Conservation (phyloP, 2,329 filamentous ascomycete species). For the Neonectria neomacrospora region DNA sequence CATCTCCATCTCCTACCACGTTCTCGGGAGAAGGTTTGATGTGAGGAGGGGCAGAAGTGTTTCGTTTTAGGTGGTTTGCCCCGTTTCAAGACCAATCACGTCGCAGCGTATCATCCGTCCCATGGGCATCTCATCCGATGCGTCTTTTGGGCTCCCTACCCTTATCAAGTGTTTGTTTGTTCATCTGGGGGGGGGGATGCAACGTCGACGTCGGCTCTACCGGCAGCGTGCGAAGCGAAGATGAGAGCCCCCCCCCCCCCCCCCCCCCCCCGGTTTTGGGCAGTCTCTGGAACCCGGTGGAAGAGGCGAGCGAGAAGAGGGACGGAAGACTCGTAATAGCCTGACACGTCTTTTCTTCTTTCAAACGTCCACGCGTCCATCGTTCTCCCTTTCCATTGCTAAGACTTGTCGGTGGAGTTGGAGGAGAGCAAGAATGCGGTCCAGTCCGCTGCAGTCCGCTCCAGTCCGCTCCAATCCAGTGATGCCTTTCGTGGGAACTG, state of each 20-base stretch:
- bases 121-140: constrained; percentile 6
- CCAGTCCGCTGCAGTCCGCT: not conserved
- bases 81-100: constrained; percentile 9
- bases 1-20: not conserved
- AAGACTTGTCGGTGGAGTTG: not conserved
- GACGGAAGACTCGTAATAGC: not conserved
- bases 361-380: not conserved
- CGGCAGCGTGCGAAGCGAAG: not conserved
- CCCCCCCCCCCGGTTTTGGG: too few relatives aligned
- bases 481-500: not conserved
- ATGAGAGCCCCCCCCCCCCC: too few relatives aligned
- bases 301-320: not conserved
- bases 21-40: not conserved
- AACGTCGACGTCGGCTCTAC: not conserved
- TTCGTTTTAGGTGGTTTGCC: constrained; percentile 19
- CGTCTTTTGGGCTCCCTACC: not conserved
- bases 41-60: constrained; percentile 2
- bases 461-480: too few relatives aligned
- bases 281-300: not conserved
- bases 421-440: not conserved
- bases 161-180: not conserved
- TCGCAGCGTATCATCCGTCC: constrained; percentile 13
- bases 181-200: not conserved
- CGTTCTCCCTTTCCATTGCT: not conserved
- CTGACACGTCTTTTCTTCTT: not conserved